phyloP scores from a whole-genome alignment of 352 stramenopile species.

The Vaucheria bursata region DNA sequence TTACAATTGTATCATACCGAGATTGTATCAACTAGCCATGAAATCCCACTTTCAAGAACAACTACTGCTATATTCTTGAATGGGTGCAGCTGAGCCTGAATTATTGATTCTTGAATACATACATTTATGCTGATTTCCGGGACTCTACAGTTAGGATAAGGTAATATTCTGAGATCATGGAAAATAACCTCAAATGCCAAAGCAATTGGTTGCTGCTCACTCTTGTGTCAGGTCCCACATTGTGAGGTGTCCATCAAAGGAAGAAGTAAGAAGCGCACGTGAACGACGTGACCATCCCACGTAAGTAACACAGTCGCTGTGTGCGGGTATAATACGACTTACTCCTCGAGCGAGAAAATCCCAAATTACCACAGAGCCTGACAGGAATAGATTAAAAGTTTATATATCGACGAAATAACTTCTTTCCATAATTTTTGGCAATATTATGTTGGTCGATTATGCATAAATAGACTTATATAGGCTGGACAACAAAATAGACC shows the following conservation, averaged over 20 bases:
- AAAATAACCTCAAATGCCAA: too few relatives aligned
- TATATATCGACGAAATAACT: too few relatives aligned
- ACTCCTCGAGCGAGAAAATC: constrained; percentile 36
- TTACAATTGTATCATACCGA: too few relatives aligned
- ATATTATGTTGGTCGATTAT: too few relatives aligned
- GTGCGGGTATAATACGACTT: constrained; percentile 24
- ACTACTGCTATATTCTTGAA: background rate
- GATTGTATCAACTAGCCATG: background rate
- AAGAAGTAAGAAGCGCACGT: constrained; percentile 18
- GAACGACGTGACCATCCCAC: constrained; percentile 27
- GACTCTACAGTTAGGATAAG: too few relatives aligned
- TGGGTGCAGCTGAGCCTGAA: constrained; percentile 6
- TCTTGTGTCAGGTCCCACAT: constrained; percentile 18
- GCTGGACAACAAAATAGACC: too few relatives aligned
- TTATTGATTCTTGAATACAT: background rate
- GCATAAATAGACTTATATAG: too few relatives aligned
- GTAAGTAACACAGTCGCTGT: constrained; percentile 18
- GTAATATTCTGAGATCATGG: too few relatives aligned
- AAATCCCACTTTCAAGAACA: background rate
- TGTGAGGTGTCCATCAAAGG: constrained; percentile 21
- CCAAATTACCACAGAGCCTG: constrained; percentile 34
- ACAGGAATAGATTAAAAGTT: too few relatives aligned
- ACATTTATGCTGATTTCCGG: background rate
- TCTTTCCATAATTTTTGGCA: too few relatives aligned
- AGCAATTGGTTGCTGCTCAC: background rate